Evolutionary conservation across 2,329 filamentous ascomycete species (phyloP).

Genomic region (Xylaria multiplex): DNA sequence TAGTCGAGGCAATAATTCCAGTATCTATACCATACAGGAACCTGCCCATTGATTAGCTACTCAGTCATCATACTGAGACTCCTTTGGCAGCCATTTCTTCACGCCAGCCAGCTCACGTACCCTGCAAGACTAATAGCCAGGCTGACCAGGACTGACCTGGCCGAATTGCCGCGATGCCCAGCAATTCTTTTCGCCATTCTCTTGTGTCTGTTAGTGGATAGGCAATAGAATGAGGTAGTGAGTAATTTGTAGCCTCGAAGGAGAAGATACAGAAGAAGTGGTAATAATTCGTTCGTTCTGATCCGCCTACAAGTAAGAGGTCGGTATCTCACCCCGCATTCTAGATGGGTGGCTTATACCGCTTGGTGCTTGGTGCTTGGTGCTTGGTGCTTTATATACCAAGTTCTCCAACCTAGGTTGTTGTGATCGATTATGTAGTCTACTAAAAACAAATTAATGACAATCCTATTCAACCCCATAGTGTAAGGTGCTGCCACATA

Average conservation of each 20-base stretch:
- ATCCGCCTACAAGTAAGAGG: background rate
- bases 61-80: background rate
- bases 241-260: conserved; percentile 8
- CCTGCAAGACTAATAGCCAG: conserved; percentile 30
- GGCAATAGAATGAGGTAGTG: background rate
- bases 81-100: background rate
- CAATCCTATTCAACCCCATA: background rate
- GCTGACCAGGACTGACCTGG: conserved; percentile 25
- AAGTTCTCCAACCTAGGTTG: background rate
- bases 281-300: background rate
- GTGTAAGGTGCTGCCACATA: background rate
- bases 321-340: background rate
- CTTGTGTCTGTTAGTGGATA: background rate
- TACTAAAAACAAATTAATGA: background rate
- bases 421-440: background rate
- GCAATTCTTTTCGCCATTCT: conserved; percentile 24
- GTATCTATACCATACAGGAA: conserved; percentile 34
- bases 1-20: conserved; percentile 36
- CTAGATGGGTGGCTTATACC: background rate
- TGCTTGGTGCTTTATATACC: conserved; percentile 8
- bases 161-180: conserved; percentile 29
- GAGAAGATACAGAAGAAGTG: background rate
- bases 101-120: conserved; percentile 9
- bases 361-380: too few relatives aligned
- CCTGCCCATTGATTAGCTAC: conserved; percentile 12